Base-by-base conservation (phyloP, 257 asterid species). In the Pogostemon cablin region DNA sequence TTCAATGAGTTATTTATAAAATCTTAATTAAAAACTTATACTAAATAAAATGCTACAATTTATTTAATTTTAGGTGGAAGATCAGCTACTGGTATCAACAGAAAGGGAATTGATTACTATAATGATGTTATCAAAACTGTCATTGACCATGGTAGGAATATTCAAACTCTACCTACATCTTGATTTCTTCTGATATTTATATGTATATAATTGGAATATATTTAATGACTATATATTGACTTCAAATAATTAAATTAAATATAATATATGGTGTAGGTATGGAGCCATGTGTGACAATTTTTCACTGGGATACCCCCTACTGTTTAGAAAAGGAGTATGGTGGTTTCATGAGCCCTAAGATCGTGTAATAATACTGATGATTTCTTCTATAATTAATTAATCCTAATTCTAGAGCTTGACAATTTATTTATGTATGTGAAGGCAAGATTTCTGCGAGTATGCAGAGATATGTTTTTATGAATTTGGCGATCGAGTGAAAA, bases 401-500 rank as follows among this genome's bases (percentile, higher is more conserved):
- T n/a, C 11, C 55, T n/a, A 48, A 48, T 25, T 25, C 32, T 25
- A 25, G 1, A 25, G 32, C 32, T 25, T 4, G 0, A 41, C 4
- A 41, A 41, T 4, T 41, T 41, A 7, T 41, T 41, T 43, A 6
- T 6, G 4, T 9, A 43, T 7, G 3, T 40, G 41, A 52, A 80
- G 85, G 65, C 42, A 66, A 2, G 82, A 80, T 65, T 80, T 60
- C 37, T 35, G 69, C 0, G 82, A 78, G 20, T 80, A 50, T 2
- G 87, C 65, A 0, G 77, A 74, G 7, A 3, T 80, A 5, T 83
- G 87, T 41, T 80, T 83, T 41, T 67, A 78, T 76, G 83, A 83
- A 46, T 80, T 83, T 3, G 87, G 83, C 0, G 83, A 78, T 7
- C 43, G 82, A 1, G 86, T 83, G 47, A 81, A 83, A 9, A 10